Percentiles rank a stretch among this genome's conserved stretches.
Evolutionary conservation across 1,284 basidiomycete genomes (phyloP).

Genomic region (Athelia sp.): DNA sequence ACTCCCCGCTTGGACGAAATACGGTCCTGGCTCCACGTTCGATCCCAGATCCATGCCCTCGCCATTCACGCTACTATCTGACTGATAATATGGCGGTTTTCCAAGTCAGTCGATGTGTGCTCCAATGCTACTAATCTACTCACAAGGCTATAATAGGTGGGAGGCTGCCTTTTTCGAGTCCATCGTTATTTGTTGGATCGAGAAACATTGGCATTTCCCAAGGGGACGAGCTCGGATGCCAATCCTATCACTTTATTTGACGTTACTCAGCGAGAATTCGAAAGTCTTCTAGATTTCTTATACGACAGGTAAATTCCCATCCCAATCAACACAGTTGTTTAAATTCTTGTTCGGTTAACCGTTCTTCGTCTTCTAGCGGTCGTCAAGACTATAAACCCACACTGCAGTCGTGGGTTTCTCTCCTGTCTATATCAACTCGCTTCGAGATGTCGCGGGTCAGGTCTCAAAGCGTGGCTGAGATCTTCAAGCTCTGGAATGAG

Average conservation of each 20-base stretch:
- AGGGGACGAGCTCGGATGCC: constrained; percentile 22
- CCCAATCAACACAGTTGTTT: no score
- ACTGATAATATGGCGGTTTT: constrained; percentile 13
- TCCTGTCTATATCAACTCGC: constrained; percentile 30
- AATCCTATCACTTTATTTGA: constrained; percentile 21
- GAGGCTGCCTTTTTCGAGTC: constrained; percentile 28
- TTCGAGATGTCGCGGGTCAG: constrained; percentile 27
- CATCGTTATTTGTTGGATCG: constrained; percentile 29
- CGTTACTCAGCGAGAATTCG: constrained; percentile 24
- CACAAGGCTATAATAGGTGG: constrained; percentile 20
- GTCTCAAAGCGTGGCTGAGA: constrained; percentile 23
- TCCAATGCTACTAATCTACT: not conserved
- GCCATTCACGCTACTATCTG: constrained; percentile 13
- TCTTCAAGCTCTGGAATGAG: constrained; percentile 17
- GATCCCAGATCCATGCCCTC: not conserved
- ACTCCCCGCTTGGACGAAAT: no score
- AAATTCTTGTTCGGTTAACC: not conserved
- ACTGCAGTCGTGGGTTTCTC: constrained; percentile 26
- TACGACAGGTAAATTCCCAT: constrained; percentile 24
- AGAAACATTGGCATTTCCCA: constrained; percentile 28
- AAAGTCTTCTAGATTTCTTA: constrained; percentile 28
- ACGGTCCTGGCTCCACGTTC: not conserved
- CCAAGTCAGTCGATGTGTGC: constrained; percentile 7
- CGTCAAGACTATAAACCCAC: constrained; percentile 19
- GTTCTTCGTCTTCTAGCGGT: constrained; percentile 14